A percentile compares a stretch with the other conserved stretches of the same genome.
phyloP scores from a whole-genome alignment of 1,284 basidiomycete genomes.

The Anthracocystis walkeri region DNA sequence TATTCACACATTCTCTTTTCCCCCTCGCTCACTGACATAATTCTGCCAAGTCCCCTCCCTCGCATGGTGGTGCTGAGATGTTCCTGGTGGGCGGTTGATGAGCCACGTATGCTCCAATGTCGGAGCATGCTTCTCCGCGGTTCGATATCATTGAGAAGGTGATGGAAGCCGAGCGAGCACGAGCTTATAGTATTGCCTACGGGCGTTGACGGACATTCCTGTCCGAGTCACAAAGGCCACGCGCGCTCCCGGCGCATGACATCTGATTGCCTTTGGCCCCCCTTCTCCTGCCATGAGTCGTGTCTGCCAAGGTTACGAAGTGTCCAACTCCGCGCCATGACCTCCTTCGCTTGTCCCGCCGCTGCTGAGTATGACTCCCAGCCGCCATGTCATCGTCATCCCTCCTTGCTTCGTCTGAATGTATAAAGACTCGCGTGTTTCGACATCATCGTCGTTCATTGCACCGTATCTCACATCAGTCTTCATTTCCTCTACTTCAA shows the following conservation, averaged over 20 bases:
- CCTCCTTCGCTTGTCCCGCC: not conserved
- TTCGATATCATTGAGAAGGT: not conserved
- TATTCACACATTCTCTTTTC: not conserved
- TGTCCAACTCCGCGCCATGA: slow-evolving; percentile 7
- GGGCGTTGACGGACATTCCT: not conserved
- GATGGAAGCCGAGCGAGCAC: slow-evolving; percentile 4
- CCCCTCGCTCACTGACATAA: slow-evolving; percentile 1
- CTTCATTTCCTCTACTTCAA: not conserved
- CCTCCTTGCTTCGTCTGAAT: not conserved
- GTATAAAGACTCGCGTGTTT: too few relatives aligned
- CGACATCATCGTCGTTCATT: too few relatives aligned
- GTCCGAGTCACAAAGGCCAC: slow-evolving; percentile 13
- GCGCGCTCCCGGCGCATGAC: slow-evolving; percentile 9
- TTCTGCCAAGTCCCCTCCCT: not conserved
- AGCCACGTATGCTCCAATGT: not conserved
- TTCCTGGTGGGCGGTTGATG: not conserved
- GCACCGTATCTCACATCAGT: slow-evolving; percentile 1
- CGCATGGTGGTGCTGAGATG: not conserved
- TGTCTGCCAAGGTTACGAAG: not conserved
- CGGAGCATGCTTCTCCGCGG: not conserved
- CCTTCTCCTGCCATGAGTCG: slow-evolving; percentile 3
- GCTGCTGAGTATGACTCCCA: slow-evolving; percentile 10
- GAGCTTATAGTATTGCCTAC: not conserved
- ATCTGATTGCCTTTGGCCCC: slow-evolving; percentile 3
- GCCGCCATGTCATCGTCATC: not conserved